Conservation (phyloP, 176 grass and related monocot genomes). For the Raddia guianensis region DNA sequence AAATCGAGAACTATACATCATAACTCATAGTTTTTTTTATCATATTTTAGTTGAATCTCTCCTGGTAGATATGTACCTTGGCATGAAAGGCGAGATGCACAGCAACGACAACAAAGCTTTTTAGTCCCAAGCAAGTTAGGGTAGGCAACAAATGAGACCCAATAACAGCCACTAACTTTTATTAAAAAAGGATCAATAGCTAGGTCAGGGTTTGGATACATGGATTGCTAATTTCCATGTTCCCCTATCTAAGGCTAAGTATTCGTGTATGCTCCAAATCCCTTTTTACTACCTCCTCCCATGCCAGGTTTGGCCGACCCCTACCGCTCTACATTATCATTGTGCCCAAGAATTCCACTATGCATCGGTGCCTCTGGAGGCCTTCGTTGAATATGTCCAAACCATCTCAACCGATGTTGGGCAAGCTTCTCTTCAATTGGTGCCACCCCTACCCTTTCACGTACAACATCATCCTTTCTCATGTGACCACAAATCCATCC, state of each 20-base stretch:
- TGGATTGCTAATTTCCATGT: neutral
- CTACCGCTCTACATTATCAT: neutral
- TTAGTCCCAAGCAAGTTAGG: neutral
- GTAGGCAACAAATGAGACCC: neutral
- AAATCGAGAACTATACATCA: neutral
- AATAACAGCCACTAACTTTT: neutral
- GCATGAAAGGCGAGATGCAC: constrained; percentile 2
- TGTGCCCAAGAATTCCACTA: neutral
- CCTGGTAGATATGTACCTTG: neutral
- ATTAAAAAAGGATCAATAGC: too few species aligned
- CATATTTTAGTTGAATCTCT: neutral
- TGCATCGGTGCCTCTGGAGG: too few species aligned
- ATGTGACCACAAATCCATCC: neutral
- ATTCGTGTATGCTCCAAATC: neutral
- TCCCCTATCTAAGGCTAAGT: neutral
- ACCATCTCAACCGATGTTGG: too few species aligned
- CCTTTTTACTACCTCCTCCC: neutral
- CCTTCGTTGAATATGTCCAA: too few species aligned
- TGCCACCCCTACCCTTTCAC: too few species aligned
- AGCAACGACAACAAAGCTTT: neutral
- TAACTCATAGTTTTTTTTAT: constrained; percentile 19
- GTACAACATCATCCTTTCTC: neutral
- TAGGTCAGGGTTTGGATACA: neutral
- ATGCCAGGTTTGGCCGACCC: neutral
- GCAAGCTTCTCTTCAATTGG: too few species aligned